phyloP scores from a whole-genome alignment of 148 eudicot genomes.

The Fagopyrum tataricum region DNA sequence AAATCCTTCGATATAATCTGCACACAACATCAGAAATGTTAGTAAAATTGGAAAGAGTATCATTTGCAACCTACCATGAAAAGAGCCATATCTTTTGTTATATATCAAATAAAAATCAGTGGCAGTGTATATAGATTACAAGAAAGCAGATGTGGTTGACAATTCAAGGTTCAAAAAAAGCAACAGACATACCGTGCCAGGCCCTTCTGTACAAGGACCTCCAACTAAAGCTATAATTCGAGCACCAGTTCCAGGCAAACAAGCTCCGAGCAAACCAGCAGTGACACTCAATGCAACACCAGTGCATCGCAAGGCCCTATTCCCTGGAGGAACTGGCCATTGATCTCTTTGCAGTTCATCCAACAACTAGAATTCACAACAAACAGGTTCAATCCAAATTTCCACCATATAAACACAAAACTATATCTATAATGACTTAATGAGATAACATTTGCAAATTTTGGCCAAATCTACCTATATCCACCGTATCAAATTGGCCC shows the following conservation, averaged over 20 bases:
- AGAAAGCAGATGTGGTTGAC: not conserved
- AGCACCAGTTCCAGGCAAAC: conserved; percentile 76
- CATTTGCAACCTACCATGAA: not conserved
- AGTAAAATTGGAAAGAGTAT: not conserved
- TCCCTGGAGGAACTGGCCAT: conserved; percentile 87
- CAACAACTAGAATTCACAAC: conserved; percentile 45
- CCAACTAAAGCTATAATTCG: conserved; percentile 87
- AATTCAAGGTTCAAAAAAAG: not conserved
- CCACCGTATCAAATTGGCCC: not conserved
- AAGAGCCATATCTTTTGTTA: not conserved
- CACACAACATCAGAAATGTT: not conserved
- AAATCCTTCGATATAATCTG: conserved; percentile 96
- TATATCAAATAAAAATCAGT: not conserved
- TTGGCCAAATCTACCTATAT: not conserved
- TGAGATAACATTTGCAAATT: too few species aligned
- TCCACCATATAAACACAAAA: not conserved
- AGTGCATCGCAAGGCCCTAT: conserved; percentile 78
- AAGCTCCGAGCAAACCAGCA: conserved; percentile 74
- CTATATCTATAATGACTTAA: not conserved
- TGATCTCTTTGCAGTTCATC: conserved; percentile 82
- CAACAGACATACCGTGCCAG: conserved; percentile 61
- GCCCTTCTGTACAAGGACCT: conserved; percentile 99
- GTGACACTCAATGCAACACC: conserved; percentile 96
- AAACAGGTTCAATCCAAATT: conserved; percentile 3
- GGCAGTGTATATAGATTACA: too few species aligned